These are phyloP conservation scores for Coemansia sp. DNA, from an alignment of 192 early-diverging fungal species.

Conservation along the genomic window DNA sequence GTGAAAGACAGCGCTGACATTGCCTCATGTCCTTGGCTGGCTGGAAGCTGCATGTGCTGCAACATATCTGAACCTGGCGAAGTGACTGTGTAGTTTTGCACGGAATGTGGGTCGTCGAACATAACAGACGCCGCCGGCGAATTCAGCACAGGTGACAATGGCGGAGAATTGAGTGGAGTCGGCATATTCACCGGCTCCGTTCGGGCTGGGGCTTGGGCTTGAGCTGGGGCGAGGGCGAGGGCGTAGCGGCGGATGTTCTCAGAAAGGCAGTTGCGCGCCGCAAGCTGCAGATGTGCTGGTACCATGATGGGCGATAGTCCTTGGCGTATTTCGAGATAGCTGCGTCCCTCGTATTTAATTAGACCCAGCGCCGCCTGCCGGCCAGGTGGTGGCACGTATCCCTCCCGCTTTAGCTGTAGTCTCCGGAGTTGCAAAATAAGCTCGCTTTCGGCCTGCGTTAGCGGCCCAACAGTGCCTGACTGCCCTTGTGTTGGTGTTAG, in stretches of 20 bases:
- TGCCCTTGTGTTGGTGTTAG: neutral
- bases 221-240: neutral
- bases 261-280: conserved; percentile 19
- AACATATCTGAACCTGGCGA: too few relatives aligned
- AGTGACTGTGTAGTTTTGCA: too few relatives aligned
- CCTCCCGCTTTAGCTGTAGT: conserved; percentile 16
- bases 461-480: conserved; percentile 1
- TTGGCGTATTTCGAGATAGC: conserved; percentile 33
- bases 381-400: conserved; percentile 2
- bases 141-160: too few relatives aligned
- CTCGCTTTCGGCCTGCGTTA: conserved; percentile 14
- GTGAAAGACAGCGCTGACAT: too few relatives aligned
- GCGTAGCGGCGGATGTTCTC: conserved; percentile 21
- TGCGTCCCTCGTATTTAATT: conserved; percentile 15
- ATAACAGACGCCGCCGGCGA: too few relatives aligned
- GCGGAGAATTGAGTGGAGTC: neutral
- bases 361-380: conserved; percentile 15
- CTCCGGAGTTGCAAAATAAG: conserved; percentile 26
- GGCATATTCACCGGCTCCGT: too few relatives aligned
- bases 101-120: too few relatives aligned
- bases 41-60: too few relatives aligned
- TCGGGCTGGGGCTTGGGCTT: too few relatives aligned
- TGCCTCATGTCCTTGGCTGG: too few relatives aligned
- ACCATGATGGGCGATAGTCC: conserved; percentile 35
- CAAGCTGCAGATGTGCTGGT: conserved; percentile 12